phyloP scores from a whole-genome alignment of 306 rosid genomes.

The Quillaja saponaria region DNA sequence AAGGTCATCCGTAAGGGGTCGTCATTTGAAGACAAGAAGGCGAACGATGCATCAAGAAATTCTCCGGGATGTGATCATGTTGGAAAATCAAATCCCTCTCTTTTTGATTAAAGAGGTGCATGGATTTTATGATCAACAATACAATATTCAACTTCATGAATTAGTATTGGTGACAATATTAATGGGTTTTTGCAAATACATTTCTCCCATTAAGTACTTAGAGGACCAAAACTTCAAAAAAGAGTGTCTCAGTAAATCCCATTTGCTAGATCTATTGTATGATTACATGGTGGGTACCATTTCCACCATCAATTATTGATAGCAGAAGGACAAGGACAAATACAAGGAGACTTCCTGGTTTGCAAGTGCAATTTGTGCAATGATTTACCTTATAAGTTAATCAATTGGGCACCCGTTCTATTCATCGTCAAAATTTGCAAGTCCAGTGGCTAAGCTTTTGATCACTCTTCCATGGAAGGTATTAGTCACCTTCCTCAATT shows the following conservation, averaged over 20 bases:
- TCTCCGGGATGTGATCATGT: conserved; percentile 19
- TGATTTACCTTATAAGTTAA: background rate
- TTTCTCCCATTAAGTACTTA: conserved; percentile 5
- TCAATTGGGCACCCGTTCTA: background rate
- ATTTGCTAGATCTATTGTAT: conserved; percentile 24
- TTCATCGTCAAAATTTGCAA: background rate
- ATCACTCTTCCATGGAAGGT: background rate
- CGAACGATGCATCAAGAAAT: background rate
- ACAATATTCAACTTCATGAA: too few relatives aligned
- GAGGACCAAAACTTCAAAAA: background rate
- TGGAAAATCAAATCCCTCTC: conserved; percentile 24
- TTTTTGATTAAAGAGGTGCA: conserved; percentile 9
- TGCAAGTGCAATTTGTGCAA: background rate
- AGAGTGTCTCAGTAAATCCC: background rate
- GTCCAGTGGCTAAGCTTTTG: background rate
- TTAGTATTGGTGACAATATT: background rate
- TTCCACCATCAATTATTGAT: background rate
- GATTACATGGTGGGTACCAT: background rate
- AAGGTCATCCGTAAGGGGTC: background rate
- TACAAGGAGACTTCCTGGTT: background rate
- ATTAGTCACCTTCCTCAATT: background rate
- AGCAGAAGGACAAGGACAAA: background rate
- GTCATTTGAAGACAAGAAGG: background rate
- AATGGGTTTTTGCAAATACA: conserved; percentile 4
- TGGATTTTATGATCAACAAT: background rate